These are phyloP conservation scores for Penicillium italicum DNA, from an alignment of 2,329 filamentous ascomycete genomes.

Conservation along the genomic window DNA sequence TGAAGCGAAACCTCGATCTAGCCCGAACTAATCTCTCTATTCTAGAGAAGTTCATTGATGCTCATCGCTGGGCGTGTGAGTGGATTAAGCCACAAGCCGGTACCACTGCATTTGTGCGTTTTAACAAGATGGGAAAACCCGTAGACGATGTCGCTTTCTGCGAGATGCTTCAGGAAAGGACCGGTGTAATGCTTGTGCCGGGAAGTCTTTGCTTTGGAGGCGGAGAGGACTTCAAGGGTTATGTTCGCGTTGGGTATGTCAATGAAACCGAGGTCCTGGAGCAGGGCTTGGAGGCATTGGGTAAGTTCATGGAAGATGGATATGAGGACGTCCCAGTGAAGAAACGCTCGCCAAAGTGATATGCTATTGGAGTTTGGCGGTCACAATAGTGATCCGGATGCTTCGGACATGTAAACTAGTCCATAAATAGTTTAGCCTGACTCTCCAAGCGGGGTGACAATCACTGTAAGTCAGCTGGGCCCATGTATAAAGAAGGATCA, in stretches of 20 bases:
- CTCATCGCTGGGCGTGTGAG: slow-evolving; percentile 59
- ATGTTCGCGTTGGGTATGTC: slow-evolving; percentile 73
- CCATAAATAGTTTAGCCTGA: not conserved
- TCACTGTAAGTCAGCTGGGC: not conserved
- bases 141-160: slow-evolving; percentile 74
- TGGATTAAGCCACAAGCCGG: slow-evolving; percentile 75
- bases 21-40: slow-evolving; percentile 65
- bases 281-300: slow-evolving; percentile 58
- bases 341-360: slow-evolving; percentile 15
- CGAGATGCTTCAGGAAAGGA: slow-evolving; percentile 62
- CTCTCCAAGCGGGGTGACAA: not conserved
- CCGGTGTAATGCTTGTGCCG: slow-evolving; percentile 70
- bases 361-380: not conserved
- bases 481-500: not conserved
- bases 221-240: slow-evolving; percentile 65
- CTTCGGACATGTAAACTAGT: not conserved
- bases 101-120: slow-evolving; percentile 74
- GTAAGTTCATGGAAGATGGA: slow-evolving; percentile 54
- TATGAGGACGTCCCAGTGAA: slow-evolving; percentile 50
- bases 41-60: slow-evolving; percentile 64
- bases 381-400: not conserved
- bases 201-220: slow-evolving; percentile 70
- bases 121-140: slow-evolving; percentile 57
- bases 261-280: slow-evolving; percentile 66
- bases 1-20: slow-evolving; percentile 62